These are phyloP conservation scores for Mimosa bimucronata DNA, from an alignment of 306 rosid genomes.

Conservation along the genomic window DNA sequence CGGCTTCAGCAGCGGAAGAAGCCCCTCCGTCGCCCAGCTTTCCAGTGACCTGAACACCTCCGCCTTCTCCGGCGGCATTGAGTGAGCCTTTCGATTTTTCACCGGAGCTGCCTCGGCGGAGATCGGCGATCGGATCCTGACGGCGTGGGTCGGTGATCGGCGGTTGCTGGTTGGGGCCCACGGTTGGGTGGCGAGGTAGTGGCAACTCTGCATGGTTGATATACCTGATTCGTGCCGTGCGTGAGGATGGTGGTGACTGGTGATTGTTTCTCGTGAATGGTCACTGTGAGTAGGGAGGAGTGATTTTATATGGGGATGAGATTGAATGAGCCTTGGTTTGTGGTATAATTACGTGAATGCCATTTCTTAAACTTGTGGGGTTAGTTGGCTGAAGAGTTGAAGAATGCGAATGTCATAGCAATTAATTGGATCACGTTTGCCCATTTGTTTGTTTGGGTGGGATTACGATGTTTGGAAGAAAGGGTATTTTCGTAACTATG, in stretches of 20 bases:
- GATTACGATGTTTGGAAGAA: background rate
- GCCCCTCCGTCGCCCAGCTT: slow-evolving; percentile 51
- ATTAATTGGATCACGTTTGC: background rate
- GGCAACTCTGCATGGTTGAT: slow-evolving; percentile 35
- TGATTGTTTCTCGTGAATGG: background rate
- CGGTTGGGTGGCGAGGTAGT: slow-evolving; percentile 26
- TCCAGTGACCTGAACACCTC: slow-evolving; percentile 59
- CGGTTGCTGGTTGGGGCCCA: slow-evolving; percentile 28
- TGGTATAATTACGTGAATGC: background rate
- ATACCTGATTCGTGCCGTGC: background rate
- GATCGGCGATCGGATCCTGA: background rate
- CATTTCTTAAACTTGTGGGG: background rate
- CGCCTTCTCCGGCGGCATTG: slow-evolving; percentile 49
- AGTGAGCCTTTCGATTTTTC: slow-evolving; percentile 36
- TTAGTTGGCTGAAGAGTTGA: background rate
- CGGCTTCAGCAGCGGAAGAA: slow-evolving; percentile 62
- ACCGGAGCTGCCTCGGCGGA: slow-evolving; percentile 28
- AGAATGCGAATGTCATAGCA: background rate
- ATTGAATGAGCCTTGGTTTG: background rate
- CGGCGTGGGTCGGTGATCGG: background rate
- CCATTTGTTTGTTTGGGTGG: background rate
- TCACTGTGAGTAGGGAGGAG: background rate
- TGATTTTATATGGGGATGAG: background rate
- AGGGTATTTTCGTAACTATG: background rate
- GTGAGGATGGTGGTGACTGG: background rate